Evolutionary conservation across 1,284 basidiomycete genomes (phyloP).

Genomic region (Microbotryum scabiosae): DNA sequence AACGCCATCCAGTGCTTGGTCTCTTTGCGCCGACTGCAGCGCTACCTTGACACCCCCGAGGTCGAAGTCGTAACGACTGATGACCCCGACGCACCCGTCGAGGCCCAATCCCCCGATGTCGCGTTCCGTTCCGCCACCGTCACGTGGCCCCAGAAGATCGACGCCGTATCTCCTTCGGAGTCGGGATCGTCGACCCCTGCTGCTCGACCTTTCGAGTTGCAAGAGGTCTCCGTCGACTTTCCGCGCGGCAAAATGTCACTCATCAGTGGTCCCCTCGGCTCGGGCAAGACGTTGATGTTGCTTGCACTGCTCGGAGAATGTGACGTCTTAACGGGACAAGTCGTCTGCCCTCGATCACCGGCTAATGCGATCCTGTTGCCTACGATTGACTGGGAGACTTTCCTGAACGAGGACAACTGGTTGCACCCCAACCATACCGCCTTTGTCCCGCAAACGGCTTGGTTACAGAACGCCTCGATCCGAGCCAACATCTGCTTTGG

Average conservation of each 20-base stretch:
- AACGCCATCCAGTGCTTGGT: constrained; percentile 56
- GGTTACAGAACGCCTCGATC: constrained; percentile 87
- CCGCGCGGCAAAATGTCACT: constrained; percentile 67
- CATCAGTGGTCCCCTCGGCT: constrained; percentile 57
- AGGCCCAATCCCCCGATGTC: constrained; percentile 47
- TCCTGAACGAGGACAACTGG: constrained; percentile 55
- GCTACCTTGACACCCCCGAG: constrained; percentile 29
- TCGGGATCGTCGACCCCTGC: constrained; percentile 62
- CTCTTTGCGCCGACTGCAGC: constrained; percentile 76
- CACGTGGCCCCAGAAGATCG: constrained; percentile 66
- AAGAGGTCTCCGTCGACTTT: constrained; percentile 71
- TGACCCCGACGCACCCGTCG: constrained; percentile 49
- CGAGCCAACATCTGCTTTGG: constrained; percentile 91
- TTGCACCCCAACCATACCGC: constrained; percentile 66
- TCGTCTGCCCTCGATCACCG: constrained; percentile 71
- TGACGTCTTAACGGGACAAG: constrained; percentile 69
- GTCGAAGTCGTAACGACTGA: constrained; percentile 3
- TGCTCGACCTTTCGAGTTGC: constrained; percentile 61
- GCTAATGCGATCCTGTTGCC: constrained; percentile 62
- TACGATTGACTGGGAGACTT: constrained; percentile 26
- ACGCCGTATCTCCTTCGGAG: constrained; percentile 45
- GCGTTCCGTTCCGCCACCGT: constrained; percentile 72
- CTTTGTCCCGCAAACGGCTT: constrained; percentile 83
- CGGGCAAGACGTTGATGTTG: constrained; percentile 66
- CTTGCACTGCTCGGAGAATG: constrained; percentile 83